phyloP scores from a whole-genome alignment of 306 rosid species.

The Hippophae tibetana region DNA sequence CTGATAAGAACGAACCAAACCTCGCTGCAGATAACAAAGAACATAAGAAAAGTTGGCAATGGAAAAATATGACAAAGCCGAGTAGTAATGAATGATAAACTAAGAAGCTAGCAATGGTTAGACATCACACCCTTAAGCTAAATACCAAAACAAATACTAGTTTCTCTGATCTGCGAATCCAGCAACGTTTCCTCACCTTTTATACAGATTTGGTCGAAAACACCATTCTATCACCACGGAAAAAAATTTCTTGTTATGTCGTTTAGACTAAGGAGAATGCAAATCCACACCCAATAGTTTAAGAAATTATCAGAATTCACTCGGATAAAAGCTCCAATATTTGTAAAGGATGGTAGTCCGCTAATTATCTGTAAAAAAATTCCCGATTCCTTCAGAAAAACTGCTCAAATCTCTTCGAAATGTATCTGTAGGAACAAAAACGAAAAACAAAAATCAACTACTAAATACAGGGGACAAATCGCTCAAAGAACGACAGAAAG shows the following conservation, averaged over 20 bases:
- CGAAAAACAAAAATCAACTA: slow-evolving; percentile 3
- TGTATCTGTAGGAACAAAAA: slow-evolving; percentile 29
- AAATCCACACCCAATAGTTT: slow-evolving; percentile 26
- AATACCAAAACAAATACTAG: slow-evolving; percentile 10
- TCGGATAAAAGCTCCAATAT: slow-evolving; percentile 6
- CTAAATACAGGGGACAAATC: slow-evolving; percentile 17
- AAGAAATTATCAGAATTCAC: slow-evolving; percentile 27
- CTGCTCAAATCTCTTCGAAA: slow-evolving; percentile 20
- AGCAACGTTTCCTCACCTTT: slow-evolving; percentile 42
- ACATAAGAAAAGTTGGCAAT: too few species aligned
- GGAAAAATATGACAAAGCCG: background rate
- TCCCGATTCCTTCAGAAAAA: slow-evolving; percentile 17
- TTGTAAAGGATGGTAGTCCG: slow-evolving; percentile 3
- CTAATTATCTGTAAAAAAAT: slow-evolving; percentile 12
- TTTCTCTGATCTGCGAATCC: slow-evolving; percentile 27
- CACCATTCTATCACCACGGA: slow-evolving; percentile 3
- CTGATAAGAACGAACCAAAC: too few species aligned
- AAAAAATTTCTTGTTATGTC: slow-evolving; percentile 16
- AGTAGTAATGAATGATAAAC: slow-evolving; percentile 11
- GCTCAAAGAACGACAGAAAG: slow-evolving; percentile 12
- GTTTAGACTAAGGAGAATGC: slow-evolving; percentile 23
- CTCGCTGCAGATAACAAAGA: too few species aligned
- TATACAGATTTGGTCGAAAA: slow-evolving; percentile 28
- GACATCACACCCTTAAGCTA: slow-evolving; percentile 8
- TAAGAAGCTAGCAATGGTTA: background rate